Percentiles rank a stretch among this genome's conserved stretches.
These are phyloP conservation scores for Lycium barbarum DNA, from an alignment of 257 asterid genomes.

Conservation along the genomic window DNA sequence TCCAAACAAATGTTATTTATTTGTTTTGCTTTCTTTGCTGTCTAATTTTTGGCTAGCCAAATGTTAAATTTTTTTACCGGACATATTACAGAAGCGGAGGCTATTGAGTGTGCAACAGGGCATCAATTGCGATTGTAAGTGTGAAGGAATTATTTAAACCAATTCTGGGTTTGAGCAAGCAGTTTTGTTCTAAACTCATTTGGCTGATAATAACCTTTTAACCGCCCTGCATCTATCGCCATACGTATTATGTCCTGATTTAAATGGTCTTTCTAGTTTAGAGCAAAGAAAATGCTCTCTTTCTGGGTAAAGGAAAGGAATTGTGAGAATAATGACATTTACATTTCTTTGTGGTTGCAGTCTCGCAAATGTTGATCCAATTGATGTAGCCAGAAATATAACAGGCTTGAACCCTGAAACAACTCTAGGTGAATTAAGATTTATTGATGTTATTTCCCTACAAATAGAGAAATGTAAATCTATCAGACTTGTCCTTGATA, in stretches of 20 bases:
- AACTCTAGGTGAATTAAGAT: constrained; percentile 68
- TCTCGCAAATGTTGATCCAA: constrained; percentile 99
- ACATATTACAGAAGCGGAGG: constrained; percentile 78
- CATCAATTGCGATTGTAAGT: constrained; percentile 95
- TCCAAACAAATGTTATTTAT: constrained; percentile 22
- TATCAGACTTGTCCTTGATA: constrained; percentile 11
- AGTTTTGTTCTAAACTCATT: constrained; percentile 27
- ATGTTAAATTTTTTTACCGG: constrained; percentile 35
- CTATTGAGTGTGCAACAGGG: constrained; percentile 75
- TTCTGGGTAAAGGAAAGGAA: not conserved
- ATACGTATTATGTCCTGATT: not conserved
- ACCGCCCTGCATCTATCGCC: not conserved
- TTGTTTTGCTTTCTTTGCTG: constrained; percentile 30
- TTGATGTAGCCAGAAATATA: constrained; percentile 87
- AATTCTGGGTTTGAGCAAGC: constrained; percentile 7
- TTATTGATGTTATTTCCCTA: not conserved
- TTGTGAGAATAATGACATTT: constrained; percentile 16
- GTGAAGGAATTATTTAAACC: constrained; percentile 21
- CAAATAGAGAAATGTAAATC: not conserved
- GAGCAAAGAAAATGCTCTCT: not conserved
- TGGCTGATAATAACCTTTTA: constrained; percentile 30
- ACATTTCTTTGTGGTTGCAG: constrained; percentile 48
- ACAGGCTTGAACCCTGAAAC: constrained; percentile 94
- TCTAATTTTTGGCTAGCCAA: constrained; percentile 18
- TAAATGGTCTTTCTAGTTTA: constrained; percentile 8